These are phyloP conservation scores for Bryoerythrophyllum caledonicum DNA, from an alignment of 225 moss, liverwort and hornwort genomes.

Conservation along the genomic window DNA sequence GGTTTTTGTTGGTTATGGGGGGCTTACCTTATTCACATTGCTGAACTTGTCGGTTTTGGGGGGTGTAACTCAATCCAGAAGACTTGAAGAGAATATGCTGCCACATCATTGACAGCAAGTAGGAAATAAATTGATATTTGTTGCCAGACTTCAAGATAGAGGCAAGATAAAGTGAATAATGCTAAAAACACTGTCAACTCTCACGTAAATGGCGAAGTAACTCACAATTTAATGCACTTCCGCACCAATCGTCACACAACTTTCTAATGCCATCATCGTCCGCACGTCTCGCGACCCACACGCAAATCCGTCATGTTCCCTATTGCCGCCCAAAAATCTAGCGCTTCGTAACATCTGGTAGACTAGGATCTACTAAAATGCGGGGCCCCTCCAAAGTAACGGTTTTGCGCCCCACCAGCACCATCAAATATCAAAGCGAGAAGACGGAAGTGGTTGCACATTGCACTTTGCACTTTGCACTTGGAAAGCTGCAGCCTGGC, in stretches of 20 bases:
- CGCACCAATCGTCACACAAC: neutral
- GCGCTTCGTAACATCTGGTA: accelerated
- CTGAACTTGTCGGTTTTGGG: too few species aligned
- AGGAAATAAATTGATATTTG: neutral
- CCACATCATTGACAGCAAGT: too few species aligned
- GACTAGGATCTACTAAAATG: neutral
- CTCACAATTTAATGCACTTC: neutral
- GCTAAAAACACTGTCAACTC: neutral
- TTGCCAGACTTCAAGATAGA: neutral
- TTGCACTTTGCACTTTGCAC: neutral
- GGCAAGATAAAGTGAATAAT: neutral
- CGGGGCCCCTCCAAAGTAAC: neutral
- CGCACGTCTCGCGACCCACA: neutral
- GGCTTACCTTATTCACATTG: too few species aligned
- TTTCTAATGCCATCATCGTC: neutral
- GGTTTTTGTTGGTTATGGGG: too few species aligned
- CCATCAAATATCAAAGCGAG: neutral
- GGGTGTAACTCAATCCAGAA: too few species aligned
- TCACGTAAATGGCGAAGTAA: neutral
- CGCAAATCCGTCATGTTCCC: neutral
- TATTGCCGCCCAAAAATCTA: neutral
- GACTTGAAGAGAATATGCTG: neutral
- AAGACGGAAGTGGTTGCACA: neutral
- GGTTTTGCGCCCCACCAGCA: neutral
- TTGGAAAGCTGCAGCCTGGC: neutral